Conservation (phyloP, 768 basidiomycete genomes). For the Rubroboletus pulcherrimus region DNA sequence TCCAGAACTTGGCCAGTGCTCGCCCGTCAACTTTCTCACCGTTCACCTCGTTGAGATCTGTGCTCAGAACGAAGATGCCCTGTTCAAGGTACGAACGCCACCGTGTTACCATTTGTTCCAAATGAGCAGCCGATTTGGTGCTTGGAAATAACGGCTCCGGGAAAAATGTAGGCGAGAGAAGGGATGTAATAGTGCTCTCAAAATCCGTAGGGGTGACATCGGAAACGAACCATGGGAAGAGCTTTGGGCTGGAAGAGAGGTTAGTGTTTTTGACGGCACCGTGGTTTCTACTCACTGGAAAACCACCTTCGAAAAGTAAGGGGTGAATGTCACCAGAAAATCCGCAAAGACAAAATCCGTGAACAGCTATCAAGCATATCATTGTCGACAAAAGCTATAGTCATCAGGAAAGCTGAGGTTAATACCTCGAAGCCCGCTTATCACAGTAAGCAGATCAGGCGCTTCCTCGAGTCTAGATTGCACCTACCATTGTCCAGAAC, state of each 20-base stretch:
- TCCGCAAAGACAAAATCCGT: constrained; percentile 93
- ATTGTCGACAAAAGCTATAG: background rate
- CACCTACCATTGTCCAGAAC: constrained; percentile 83
- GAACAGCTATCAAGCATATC: constrained; percentile 56
- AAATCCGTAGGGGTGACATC: constrained; percentile 92
- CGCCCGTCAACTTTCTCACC: constrained; percentile 23
- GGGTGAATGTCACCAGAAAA: constrained; percentile 87
- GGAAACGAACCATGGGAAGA: constrained; percentile 97
- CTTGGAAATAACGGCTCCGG: constrained; percentile 21
- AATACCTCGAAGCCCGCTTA: constrained; percentile 87
- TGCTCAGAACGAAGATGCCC: constrained; percentile 68
- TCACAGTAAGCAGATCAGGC: background rate
- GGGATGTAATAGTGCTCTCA: constrained; percentile 46
- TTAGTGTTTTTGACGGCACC: constrained; percentile 6
- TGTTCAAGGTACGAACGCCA: constrained; percentile 70
- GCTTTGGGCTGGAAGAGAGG: constrained; percentile 63
- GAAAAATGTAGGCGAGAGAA: constrained; percentile 64
- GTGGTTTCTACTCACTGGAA: constrained; percentile 70
- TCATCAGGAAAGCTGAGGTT: background rate
- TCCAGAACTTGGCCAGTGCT: constrained; percentile 59
- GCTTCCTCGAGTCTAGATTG: background rate
- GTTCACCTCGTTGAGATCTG: constrained; percentile 27
- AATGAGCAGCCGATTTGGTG: constrained; percentile 35
- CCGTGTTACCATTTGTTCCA: constrained; percentile 59
- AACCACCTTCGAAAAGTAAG: constrained; percentile 73